Base-by-base conservation (phyloP, 2,329 filamentous ascomycete species). In the Talaromyces marneffei region DNA sequence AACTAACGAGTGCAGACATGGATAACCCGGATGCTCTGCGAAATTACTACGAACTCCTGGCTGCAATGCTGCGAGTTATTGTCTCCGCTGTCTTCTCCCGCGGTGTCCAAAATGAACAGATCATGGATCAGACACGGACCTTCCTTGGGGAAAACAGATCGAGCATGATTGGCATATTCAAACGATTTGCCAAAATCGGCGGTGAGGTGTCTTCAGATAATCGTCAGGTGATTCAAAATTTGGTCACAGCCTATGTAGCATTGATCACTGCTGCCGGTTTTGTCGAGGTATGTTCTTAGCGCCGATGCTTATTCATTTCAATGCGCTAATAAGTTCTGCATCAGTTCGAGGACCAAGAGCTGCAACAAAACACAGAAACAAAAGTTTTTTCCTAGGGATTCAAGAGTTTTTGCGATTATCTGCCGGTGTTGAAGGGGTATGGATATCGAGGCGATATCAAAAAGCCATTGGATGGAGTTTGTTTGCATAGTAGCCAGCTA, bases 131-230 rank as follows among this genome's bases (percentile, higher is more conserved):
- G 71, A 92, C 88, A 0, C 85, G 89, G 60, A 82, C 82, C 37
- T 99, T 99, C 76, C 79, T 99, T 63, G 83, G 84, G 5, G 89
- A 94, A 65, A 91, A 96, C 73, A 83, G 93, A 64, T 86, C 88
- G 73, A 86, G 92, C 61, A 90, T 97, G 68, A 86, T 94, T 65
- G 89, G 92, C 50, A 87, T 96, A 20, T 90, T 99, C 70, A 99
- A 99, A 79, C 83, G 92, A 66, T 90, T 90, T 67, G 90, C 90
- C 0, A 90, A 90, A 53, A 89, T 96, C 61, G 89, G 89, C 18
- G 75, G 77, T 40, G 73, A 76, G 35, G 72, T 75, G 4, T 72
- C 73, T 35, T 74, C 76, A 12, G 72, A 76, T 44, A 78, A 86
- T 37, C 85, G 86, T 57, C 80, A 86, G 60, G 84, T 85, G 65